Evolutionary conservation across 805 yeast genomes (phyloP), one percentile per base, ranked within the genome.

Genomic region (Wickerhamiella shivajii): DNA sequence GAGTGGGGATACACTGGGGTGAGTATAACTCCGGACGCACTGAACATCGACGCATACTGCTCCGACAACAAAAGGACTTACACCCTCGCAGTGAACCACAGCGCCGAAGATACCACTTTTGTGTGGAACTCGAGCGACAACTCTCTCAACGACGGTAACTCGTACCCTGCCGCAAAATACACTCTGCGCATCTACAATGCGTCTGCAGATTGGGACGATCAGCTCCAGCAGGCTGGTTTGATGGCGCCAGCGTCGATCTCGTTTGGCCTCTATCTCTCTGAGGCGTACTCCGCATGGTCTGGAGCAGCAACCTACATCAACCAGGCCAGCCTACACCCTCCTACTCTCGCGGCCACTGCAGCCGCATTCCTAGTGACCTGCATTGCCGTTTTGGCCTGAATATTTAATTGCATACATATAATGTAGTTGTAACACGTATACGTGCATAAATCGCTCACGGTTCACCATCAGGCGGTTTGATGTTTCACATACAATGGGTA

Each of bases 31-130:
- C 64, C 64, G 1, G 38, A 47, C 6, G 55, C 53, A 1, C 38
- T 60, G 27, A 57, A 60, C 32, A 50, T 59, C 23, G 59, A 55
- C 36, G 59, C 59, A 4, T 43, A 44, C 28, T 60, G 64, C 46
- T 45, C 59, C 15, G 32, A 38, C 29, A 60, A 59, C 44, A 31
- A 40, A 18, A 50, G 57, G 37, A 51, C 57, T 5, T 56, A 55
- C 36, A 59, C 63, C 4, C 34, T 59, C 18, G 59, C 63, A 2
- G 40, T 36, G 3, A 53, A 54, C 39, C 47, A 50, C 23, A 36
- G 55, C 2, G 39, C 52, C 23, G 36, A 46, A 23, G 41, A 51
- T 8, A 49, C 55, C 10, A 30, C 40, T 24, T 40, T 46, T 12
- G 50, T 53, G 6, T 59, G 64, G 64, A 55, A 59, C 36, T 56